Base-by-base conservation (phyloP, 2,329 filamentous ascomycete species). In the Leptographium radiaticola region DNA sequence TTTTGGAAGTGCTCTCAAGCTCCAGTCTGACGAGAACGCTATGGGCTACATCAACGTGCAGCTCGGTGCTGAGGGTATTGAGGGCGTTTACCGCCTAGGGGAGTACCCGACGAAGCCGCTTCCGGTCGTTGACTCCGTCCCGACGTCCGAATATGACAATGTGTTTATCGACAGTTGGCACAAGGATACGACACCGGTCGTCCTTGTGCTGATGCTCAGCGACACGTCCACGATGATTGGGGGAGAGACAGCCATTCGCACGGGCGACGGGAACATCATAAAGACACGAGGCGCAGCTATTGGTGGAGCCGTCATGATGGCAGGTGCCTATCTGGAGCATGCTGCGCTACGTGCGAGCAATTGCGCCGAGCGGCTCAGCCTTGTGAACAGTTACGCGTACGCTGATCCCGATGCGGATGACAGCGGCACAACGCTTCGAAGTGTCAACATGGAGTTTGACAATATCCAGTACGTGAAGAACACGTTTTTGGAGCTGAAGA, bases 31-130 rank as follows among this genome's bases (percentile, higher is more conserved):
- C 33, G 57, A 58, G 42, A 58, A 56, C 25, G 55, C 57, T 16
- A 55, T 58, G 53, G 57, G 57, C 4, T 56, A 58, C 36, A 56
- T 56, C 53, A 58, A 58, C 33, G 57, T 58, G 11, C 57, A 58
- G 43, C 53, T 58, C 2, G 57, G 57, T 6, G 53, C 55, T 2
- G 57, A 56, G 4, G 57, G 57, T 2, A 52, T 56, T 11, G 52
- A 56, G 34, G 57, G 55, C 6, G 57, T 58, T 1, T 58, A 58
- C 36, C 51, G 55, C 13, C 44, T 53, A 0, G 49, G 45, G 2
- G 54, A 58, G 25, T 34, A 56, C 40, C 57, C 57, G 16, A 52
- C 53, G 2, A 49, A 49, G 49, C 49, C 53, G 2, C 45, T 55
- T 16, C 53, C 53, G 1, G 44, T 15, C 8, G 40, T 38, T 7